phyloP scores from a whole-genome alignment of 768 basidiomycete genomes.

The Pleurotus citrinopileatus region DNA sequence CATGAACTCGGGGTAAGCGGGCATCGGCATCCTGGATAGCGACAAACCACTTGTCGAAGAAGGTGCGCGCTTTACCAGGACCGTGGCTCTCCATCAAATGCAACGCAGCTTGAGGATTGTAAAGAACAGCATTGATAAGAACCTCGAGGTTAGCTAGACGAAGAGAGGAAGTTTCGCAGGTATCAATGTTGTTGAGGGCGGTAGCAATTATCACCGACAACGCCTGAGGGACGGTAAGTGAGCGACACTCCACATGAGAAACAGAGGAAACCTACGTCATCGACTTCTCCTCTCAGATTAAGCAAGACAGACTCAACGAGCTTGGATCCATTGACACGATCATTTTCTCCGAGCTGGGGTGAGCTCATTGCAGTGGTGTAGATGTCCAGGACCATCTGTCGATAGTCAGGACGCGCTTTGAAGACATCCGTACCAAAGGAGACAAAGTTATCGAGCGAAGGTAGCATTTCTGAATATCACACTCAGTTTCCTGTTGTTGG shows the following conservation, averaged over 20 bases:
- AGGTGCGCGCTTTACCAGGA: conserved; percentile 61
- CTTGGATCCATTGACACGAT: conserved; percentile 82
- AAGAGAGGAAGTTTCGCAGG: conserved; percentile 59
- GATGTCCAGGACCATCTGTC: conserved; percentile 78
- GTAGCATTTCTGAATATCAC: conserved; percentile 68
- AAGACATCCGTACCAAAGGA: conserved; percentile 79
- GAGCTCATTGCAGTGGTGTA: conserved; percentile 73
- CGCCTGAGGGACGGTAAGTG: conserved; percentile 35
- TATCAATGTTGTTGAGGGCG: conserved; percentile 56
- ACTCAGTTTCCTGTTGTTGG: not conserved
- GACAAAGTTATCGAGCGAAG: conserved; percentile 84
- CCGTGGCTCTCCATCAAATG: conserved; percentile 66
- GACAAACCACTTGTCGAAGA: conserved; percentile 85
- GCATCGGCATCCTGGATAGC: conserved; percentile 54
- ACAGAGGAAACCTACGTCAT: conserved; percentile 55
- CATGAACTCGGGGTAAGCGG: conserved; percentile 80
- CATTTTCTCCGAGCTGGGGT: conserved; percentile 76
- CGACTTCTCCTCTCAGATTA: conserved; percentile 72
- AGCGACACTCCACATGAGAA: not conserved
- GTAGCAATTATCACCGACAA: conserved; percentile 65
- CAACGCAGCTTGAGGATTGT: conserved; percentile 78
- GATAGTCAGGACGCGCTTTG: conserved; percentile 70
- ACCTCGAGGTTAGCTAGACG: conserved; percentile 81
- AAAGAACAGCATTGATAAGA: conserved; percentile 77
- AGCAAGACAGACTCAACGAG: conserved; percentile 80